Conservation (phyloP, 2,329 filamentous ascomycete species). For the Talaromyces sp. region DNA sequence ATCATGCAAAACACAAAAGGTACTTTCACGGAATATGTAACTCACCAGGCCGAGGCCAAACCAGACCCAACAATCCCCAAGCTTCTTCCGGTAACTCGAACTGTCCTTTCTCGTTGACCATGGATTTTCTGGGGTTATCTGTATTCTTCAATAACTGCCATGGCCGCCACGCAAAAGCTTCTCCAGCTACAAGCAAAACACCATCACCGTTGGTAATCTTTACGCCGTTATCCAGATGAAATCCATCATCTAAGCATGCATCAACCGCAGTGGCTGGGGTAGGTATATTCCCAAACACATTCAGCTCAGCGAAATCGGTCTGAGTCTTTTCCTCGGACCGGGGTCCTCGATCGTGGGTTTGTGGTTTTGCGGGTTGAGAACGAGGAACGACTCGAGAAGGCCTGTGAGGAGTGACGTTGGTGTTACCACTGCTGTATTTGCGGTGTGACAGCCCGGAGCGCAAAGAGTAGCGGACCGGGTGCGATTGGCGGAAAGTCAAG, state of each 20-base stretch:
- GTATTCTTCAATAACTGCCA: conserved; percentile 53
- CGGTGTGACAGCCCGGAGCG: conserved; percentile 17
- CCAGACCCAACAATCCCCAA: conserved; percentile 68
- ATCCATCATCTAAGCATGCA: conserved; percentile 74
- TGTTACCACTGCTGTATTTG: conserved; percentile 23
- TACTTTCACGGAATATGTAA: conserved; percentile 16
- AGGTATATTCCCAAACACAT: conserved; percentile 72
- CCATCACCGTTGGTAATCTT: conserved; percentile 65
- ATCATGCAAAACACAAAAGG: background rate
- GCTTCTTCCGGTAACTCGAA: conserved; percentile 67
- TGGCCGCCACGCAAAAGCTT: conserved; percentile 83
- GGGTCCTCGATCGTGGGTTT: conserved; percentile 55
- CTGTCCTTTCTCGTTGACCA: conserved; percentile 73
- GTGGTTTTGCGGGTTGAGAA: conserved; percentile 32
- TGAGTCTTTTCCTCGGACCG: conserved; percentile 57
- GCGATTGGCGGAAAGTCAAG: background rate
- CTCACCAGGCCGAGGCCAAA: conserved; percentile 86
- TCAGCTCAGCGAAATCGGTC: conserved; percentile 68
- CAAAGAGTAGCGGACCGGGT: conserved; percentile 2
- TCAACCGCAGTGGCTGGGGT: conserved; percentile 78
- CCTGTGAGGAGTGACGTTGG: conserved; percentile 18
- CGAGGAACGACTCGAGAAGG: conserved; percentile 31
- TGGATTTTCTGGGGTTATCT: conserved; percentile 25
- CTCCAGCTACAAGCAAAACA: conserved; percentile 73
- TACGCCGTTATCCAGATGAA: conserved; percentile 76